These are phyloP conservation scores for Neurospora discreta DNA, from an alignment of 495 filamentous ascomycete species.

Conservation along the genomic window DNA sequence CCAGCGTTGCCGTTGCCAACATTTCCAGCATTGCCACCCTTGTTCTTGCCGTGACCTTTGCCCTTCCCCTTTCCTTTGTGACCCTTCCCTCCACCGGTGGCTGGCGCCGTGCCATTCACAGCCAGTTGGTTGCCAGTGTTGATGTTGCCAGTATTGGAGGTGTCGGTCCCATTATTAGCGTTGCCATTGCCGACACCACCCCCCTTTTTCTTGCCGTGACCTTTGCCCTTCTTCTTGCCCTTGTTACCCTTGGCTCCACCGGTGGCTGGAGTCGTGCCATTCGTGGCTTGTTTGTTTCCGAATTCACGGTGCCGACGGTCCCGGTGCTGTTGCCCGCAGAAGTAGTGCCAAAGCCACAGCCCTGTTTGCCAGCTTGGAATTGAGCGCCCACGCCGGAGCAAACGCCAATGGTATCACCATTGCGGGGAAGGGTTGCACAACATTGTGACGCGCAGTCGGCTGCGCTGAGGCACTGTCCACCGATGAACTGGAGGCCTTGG, in stretches of 20 bases:
- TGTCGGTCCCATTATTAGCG: no score
- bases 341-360: slow-evolving; percentile 17
- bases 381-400: slow-evolving; percentile 23
- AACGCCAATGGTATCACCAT: slow-evolving; percentile 21
- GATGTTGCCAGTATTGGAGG: no score
- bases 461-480: slow-evolving; percentile 28
- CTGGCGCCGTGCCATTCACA: no score
- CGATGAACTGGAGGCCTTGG: slow-evolving; percentile 30
- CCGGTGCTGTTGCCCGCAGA: not conserved
- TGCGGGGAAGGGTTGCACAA: slow-evolving; percentile 20
- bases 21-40: no score
- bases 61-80: no score
- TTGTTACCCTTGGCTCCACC: not conserved
- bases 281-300: not conserved
- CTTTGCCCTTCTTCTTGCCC: not conserved
- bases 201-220: no score
- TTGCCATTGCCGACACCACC: no score
- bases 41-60: no score
- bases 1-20: no score
- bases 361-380: slow-evolving; percentile 20
- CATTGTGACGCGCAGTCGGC: slow-evolving; percentile 32
- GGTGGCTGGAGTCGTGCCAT: not conserved
- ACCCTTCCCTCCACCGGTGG: no score
- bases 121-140: no score
- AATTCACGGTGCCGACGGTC: not conserved